Conservation (phyloP, 108 stramenopile genomes). For the Fragilariopsis cylindrus region DNA sequence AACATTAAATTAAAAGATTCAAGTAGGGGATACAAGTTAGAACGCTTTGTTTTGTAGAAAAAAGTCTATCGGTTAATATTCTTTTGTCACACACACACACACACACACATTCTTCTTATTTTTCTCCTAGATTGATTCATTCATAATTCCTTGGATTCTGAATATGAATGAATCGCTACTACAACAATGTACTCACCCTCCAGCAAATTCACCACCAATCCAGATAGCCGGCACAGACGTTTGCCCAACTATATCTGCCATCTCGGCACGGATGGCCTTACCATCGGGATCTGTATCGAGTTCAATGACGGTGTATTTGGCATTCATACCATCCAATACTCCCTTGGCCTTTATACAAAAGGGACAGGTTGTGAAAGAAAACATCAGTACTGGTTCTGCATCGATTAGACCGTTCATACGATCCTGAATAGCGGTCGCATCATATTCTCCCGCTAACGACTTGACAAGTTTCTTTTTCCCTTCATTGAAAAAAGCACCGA, state of each 20-base stretch:
- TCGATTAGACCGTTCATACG: constrained; percentile 61
- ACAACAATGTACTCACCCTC: constrained; percentile 41
- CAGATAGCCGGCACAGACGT: constrained; percentile 93
- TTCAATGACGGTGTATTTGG: constrained; percentile 74
- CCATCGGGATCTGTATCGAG: constrained; percentile 66
- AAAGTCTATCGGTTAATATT: too few relatives aligned
- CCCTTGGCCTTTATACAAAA: constrained; percentile 90
- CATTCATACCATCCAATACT: constrained; percentile 66
- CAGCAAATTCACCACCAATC: constrained; percentile 81
- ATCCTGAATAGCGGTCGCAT: constrained; percentile 52
- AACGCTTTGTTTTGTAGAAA: too few relatives aligned
- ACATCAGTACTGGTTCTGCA: constrained; percentile 66
- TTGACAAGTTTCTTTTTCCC: constrained; percentile 85
- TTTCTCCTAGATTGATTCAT: too few relatives aligned
- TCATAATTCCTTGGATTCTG: too few relatives aligned
- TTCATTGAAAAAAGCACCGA: constrained; percentile 58
- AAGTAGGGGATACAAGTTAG: too few relatives aligned
- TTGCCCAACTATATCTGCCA: constrained; percentile 75
- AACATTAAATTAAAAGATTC: too few relatives aligned
- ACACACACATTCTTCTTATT: too few relatives aligned
- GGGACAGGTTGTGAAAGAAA: constrained; percentile 85
- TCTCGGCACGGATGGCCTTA: constrained; percentile 85
- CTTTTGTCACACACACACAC: too few relatives aligned
- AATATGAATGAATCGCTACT: too few relatives aligned
- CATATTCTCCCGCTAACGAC: constrained; percentile 82